Evolutionary conservation across 306 rosid species (phyloP), one percentile per base, ranked within the genome.

Genomic region (Astragalus membranaceus): DNA sequence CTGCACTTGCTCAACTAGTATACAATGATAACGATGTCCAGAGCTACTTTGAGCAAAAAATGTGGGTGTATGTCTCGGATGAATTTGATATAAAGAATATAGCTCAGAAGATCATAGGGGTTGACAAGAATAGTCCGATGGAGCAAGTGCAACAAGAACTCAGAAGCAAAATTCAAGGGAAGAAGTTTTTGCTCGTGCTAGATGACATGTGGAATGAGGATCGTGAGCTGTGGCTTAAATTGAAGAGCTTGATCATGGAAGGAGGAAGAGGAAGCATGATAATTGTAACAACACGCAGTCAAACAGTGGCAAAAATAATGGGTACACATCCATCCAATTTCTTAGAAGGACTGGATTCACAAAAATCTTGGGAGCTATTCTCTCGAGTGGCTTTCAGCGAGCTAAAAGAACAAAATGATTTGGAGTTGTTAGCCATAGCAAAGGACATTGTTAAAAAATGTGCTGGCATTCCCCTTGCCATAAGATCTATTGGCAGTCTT

Each of bases 51-150:
- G 72, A 62, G 16, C 64, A 41, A 8, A 65, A 26, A 32, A 68
- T 67, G 63, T 85, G 86, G 84, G 82, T 85, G 2, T 81, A 78
- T 68, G 86, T 81, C 49, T 81, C 82, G 1, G 78, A 78, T 20
- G 85, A 78, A 37, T 84, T 81, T 46, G 82, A 84, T 56, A 62
- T 62, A 4, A 71, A 13, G 36, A 35, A 29, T 17, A 30, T 82
- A 52, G 70, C 80, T 13, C 69, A 69, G 72, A 74, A 64, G 10
- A 73, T 79, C 23, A 7, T 69, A 3, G 57, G 78, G 58, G 5
- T 30, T 35, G 46, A 29, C 3, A 37, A 42, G 8, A 14, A 52
- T 20, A 26, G 39, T 50, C 62, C 57, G 39, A 47, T 79, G 53
- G 79, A 76, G 72, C 52, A 46, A 47, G 10, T 73, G 13, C 75